These are phyloP conservation scores for Globisporangium camurandrum DNA, from an alignment of 352 stramenopile genomes.

Conservation along the genomic window DNA sequence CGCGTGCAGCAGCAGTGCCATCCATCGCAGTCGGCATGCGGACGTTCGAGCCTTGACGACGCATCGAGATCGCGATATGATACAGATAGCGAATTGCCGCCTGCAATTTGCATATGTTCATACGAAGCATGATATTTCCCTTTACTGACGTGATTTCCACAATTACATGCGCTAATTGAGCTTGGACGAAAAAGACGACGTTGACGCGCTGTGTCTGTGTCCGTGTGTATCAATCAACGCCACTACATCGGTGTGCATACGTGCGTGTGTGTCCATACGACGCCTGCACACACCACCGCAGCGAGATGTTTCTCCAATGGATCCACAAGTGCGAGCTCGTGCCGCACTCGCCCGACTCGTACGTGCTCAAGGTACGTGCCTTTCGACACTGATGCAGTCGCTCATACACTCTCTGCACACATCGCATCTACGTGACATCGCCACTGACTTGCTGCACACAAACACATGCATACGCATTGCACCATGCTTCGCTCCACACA, in stretches of 20 bases:
- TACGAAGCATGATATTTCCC: too few species aligned
- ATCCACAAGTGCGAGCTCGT: conserved; percentile 85
- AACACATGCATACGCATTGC: too few species aligned
- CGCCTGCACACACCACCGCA: too few species aligned
- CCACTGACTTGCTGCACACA: too few species aligned
- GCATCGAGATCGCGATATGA: neutral
- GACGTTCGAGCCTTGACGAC: neutral
- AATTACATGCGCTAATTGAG: neutral
- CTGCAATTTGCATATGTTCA: too few species aligned
- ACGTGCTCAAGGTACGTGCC: conserved; percentile 76
- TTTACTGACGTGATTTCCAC: neutral
- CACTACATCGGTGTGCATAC: neutral
- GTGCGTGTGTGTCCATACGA: neutral
- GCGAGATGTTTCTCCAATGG: conserved; percentile 81
- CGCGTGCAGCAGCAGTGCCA: too few species aligned
- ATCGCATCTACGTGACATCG: too few species aligned
- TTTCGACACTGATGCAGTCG: too few species aligned
- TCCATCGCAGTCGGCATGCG: neutral
- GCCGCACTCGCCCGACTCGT: conserved; percentile 47
- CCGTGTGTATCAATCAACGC: neutral
- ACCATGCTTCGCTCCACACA: neutral
- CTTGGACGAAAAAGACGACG: neutral
- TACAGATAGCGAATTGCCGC: too few species aligned
- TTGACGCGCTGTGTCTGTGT: neutral
- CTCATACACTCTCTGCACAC: too few species aligned